phyloP scores from a whole-genome alignment of 148 eudicot species.

The Nyssa sinensis region DNA sequence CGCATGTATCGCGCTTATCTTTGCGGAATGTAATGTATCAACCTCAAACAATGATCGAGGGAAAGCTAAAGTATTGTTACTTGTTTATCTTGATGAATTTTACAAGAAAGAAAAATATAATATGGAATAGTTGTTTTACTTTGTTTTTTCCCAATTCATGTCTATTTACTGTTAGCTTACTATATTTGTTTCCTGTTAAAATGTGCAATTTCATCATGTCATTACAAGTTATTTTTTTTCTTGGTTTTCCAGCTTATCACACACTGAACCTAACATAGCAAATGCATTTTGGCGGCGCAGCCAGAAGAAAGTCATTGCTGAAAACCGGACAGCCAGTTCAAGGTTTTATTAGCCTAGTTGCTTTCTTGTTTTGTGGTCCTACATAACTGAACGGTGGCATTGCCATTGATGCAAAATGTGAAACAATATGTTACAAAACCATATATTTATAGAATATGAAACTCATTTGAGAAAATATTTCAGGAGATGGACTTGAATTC shows the following conservation, averaged over 20 bases:
- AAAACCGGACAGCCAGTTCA: slow-evolving; percentile 55
- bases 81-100: no score
- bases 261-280: slow-evolving; percentile 56
- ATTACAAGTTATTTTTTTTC: background rate
- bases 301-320: slow-evolving; percentile 61
- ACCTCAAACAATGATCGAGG: slow-evolving; percentile 32
- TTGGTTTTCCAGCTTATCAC: slow-evolving; percentile 14
- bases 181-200: background rate
- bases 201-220: background rate
- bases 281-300: slow-evolving; percentile 43
- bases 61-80: slow-evolving; percentile 42
- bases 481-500: background rate
- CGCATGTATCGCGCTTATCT: slow-evolving; percentile 38
- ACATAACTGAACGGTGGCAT: background rate
- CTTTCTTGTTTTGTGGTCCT: slow-evolving; percentile 10
- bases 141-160: background rate
- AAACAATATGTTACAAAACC: no score
- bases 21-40: slow-evolving; percentile 42
- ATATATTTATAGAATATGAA: background rate
- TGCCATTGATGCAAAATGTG: no score
- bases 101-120: no score
- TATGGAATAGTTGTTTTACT: background rate
- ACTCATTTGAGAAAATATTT: background rate
- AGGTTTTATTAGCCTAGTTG: slow-evolving; percentile 11
- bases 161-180: background rate